A percentile compares a stretch with the other conserved stretches of the same genome.
Evolutionary conservation across 1,284 basidiomycete genomes (phyloP).

Genomic region (Pyrrhoderma lamaoense): DNA sequence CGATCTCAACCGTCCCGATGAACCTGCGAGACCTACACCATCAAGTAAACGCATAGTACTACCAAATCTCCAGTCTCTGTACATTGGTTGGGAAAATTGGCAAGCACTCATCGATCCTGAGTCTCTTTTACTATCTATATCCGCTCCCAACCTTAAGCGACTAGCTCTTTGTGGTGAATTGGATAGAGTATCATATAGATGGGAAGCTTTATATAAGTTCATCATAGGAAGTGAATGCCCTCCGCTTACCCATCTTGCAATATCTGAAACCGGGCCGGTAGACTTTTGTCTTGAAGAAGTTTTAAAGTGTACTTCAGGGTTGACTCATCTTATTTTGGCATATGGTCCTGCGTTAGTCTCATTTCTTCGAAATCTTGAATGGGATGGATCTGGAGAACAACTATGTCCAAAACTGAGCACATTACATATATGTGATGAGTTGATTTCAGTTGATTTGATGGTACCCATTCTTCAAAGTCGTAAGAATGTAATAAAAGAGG

Average conservation of each 20-base stretch:
- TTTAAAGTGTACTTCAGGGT: constrained; percentile 1
- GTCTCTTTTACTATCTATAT: not conserved
- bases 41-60: not conserved
- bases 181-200: not conserved
- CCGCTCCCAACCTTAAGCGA: constrained; percentile 4
- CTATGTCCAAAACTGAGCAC: too few species aligned
- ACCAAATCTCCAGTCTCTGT: not conserved
- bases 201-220: constrained; percentile 5
- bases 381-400: not conserved
- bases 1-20: constrained; percentile 3
- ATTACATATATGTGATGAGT: too few species aligned
- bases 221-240: constrained; percentile 1
- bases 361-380: constrained; percentile 4
- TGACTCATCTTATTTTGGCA: constrained; percentile 8
- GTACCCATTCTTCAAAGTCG: too few species aligned
- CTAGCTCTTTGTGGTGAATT: constrained; percentile 1
- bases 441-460: too few species aligned
- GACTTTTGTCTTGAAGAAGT: constrained; percentile 3
- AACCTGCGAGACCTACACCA: not conserved
- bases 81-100: constrained; percentile 11
- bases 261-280: constrained; percentile 8
- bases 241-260: constrained; percentile 10
- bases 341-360: constrained; percentile 2
- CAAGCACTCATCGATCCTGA: not conserved
- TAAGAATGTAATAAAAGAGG: too few species aligned